These are phyloP conservation scores for Orbilia brochopaga DNA, from an alignment of 2,329 filamentous ascomycete species.

Conservation along the genomic window DNA sequence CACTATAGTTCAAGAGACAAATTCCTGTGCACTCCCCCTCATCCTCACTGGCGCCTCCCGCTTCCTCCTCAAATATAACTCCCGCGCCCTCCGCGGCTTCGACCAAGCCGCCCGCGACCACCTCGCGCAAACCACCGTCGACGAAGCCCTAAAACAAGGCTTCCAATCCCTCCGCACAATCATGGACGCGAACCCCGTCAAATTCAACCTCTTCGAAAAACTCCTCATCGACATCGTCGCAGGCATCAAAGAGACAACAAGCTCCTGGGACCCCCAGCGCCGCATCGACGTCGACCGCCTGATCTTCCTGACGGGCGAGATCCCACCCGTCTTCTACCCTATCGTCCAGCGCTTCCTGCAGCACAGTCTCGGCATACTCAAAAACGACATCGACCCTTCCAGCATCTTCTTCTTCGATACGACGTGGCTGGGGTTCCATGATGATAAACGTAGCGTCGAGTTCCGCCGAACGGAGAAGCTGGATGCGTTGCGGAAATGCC, in stretches of 20 bases:
- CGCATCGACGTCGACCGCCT: conserved; percentile 53
- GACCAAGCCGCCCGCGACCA: conserved; percentile 53
- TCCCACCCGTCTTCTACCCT: conserved; percentile 52
- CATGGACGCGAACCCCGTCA: conserved; percentile 54
- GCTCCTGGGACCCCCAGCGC: conserved; percentile 50
- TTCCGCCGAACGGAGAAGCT: conserved; percentile 52
- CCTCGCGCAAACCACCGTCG: conserved; percentile 47
- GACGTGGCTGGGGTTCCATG: conserved; percentile 54
- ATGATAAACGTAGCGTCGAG: conserved; percentile 52
- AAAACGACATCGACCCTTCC: conserved; percentile 54
- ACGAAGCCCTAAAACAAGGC: conserved; percentile 41
- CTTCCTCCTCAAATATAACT: conserved; percentile 55
- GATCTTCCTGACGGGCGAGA: conserved; percentile 55
- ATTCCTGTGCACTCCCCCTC: conserved; percentile 54
- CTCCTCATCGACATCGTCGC: conserved; percentile 54
- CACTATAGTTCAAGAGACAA: conserved; percentile 52
- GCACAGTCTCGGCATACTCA: conserved; percentile 51
- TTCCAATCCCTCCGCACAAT: conserved; percentile 49
- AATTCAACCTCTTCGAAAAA: conserved; percentile 54
- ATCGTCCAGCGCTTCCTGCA: conserved; percentile 53
- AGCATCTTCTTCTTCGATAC: conserved; percentile 55
- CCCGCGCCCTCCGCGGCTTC: conserved; percentile 53
- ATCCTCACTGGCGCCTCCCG: conserved; percentile 54
- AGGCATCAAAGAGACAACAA: conserved; percentile 52
- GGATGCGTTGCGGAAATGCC: conserved; percentile 54